These are phyloP conservation scores for Erysimum cheiranthoides DNA, from an alignment of 345 rosid genomes.

Conservation along the genomic window DNA sequence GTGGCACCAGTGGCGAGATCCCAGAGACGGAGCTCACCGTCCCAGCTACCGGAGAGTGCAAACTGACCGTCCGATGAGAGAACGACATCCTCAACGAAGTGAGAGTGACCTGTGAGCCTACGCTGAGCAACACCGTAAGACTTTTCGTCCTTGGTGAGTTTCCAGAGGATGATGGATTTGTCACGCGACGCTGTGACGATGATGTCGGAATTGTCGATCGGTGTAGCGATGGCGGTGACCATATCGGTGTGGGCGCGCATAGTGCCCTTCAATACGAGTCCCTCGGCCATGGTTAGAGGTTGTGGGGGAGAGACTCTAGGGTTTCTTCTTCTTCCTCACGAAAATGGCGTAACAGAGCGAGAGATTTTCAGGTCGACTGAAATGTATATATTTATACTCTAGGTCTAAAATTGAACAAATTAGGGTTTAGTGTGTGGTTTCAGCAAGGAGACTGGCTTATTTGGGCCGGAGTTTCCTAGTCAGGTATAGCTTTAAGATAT, in stretches of 20 bases:
- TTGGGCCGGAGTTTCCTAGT: constrained; percentile 14
- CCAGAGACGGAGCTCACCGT: constrained; percentile 99
- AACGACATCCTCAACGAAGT: constrained; percentile 90
- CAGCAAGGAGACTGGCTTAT: background rate
- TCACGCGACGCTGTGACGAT: constrained; percentile 93
- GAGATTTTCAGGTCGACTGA: background rate
- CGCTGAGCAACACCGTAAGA: constrained; percentile 84
- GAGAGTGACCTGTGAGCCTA: constrained; percentile 94
- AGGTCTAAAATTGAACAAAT: constrained; percentile 16
- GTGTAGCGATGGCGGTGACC: constrained; percentile 94
- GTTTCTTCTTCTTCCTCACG: constrained; percentile 27
- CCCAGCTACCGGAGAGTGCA: constrained; percentile 97
- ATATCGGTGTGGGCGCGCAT: constrained; percentile 95
- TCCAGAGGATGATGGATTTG: constrained; percentile 95
- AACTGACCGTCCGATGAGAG: constrained; percentile 95
- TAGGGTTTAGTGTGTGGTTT: constrained; percentile 39
- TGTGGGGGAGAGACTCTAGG: background rate
- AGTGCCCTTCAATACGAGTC: constrained; percentile 76
- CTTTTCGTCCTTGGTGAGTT: constrained; percentile 83
- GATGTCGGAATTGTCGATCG: constrained; percentile 90
- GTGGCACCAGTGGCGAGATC: constrained; percentile 70
- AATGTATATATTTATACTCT: constrained; percentile 11
- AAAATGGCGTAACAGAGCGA: constrained; percentile 34
- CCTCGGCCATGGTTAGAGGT: constrained; percentile 64
- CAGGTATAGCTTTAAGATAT: background rate